Evolutionary conservation across 176 grass and related monocot genomes (phyloP).

Genomic region (Lolium multiflorum): DNA sequence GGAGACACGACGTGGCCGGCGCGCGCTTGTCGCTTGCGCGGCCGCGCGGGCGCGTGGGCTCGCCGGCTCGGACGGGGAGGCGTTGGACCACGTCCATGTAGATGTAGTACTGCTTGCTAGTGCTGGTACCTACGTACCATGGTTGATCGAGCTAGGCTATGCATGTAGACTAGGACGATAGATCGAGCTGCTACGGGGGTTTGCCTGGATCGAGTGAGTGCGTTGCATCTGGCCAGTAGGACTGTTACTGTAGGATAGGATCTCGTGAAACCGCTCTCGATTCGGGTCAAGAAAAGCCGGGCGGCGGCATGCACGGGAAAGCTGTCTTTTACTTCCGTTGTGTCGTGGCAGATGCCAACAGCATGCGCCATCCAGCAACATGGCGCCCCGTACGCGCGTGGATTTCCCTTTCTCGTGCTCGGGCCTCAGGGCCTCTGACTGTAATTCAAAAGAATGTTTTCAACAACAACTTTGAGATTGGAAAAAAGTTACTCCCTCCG

Average conservation of each 20-base stretch:
- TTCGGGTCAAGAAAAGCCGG: conserved; percentile 10
- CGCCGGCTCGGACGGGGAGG: conserved; percentile 12
- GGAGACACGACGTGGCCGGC: conserved; percentile 28
- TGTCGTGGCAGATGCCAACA: conserved; percentile 37
- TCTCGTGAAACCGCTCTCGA: background rate
- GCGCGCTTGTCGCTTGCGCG: conserved; percentile 32
- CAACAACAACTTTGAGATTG: too few species aligned
- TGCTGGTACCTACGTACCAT: too few species aligned
- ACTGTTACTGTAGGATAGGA: background rate
- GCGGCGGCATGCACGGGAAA: conserved; percentile 6
- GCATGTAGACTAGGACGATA: background rate
- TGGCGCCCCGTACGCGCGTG: too few species aligned
- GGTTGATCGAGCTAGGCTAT: background rate
- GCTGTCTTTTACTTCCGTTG: conserved; percentile 27
- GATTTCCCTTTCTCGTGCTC: too few species aligned
- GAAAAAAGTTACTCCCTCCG: too few species aligned
- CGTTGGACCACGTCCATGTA: conserved; percentile 14
- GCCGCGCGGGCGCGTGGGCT: background rate
- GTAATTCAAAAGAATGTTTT: too few species aligned
- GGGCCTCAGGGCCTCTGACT: too few species aligned
- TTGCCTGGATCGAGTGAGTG: conserved; percentile 14
- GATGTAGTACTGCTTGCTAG: background rate
- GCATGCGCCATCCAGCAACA: background rate
- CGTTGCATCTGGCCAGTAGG: conserved; percentile 17
- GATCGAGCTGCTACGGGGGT: background rate